Conservation (phyloP, 768 basidiomycete species). For the Lenzites betulinus region DNA sequence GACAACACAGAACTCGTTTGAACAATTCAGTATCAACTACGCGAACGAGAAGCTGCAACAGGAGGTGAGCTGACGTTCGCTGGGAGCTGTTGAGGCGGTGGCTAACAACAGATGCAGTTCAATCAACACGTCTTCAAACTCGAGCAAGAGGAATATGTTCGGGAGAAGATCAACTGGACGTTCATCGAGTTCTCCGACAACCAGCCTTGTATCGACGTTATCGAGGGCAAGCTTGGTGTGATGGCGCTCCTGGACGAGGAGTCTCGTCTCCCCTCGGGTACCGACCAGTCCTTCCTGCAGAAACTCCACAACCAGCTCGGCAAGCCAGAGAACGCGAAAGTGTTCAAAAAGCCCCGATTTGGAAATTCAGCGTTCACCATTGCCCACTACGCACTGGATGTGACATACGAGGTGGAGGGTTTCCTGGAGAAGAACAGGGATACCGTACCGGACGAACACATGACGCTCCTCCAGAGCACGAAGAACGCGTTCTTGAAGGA, state of each 20-base stretch:
- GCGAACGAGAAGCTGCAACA: slow-evolving; percentile 98
- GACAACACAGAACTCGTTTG: slow-evolving; percentile 73
- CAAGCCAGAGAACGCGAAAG: slow-evolving; percentile 81
- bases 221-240: slow-evolving; percentile 96
- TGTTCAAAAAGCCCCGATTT: slow-evolving; percentile 99
- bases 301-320: slow-evolving; percentile 86
- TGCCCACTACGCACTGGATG: slow-evolving; percentile 96
- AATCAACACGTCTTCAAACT: slow-evolving; percentile 99
- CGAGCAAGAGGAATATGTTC: slow-evolving; percentile 98
- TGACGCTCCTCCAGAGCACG: slow-evolving; percentile 81
- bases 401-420: slow-evolving; percentile 97
- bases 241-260: slow-evolving; percentile 96
- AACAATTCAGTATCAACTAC: slow-evolving; percentile 99
- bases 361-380: slow-evolving; percentile 97
- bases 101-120: slow-evolving; percentile 56
- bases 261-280: slow-evolving; percentile 92
- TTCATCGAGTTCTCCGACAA: slow-evolving; percentile 99
- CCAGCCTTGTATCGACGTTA: slow-evolving; percentile 97
- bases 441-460: slow-evolving; percentile 98
- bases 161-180: slow-evolving; percentile 99
- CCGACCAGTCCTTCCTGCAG: slow-evolving; percentile 88
- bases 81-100: neutral
- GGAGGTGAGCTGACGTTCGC: slow-evolving; percentile 58
- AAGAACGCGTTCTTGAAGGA: slow-evolving; percentile 94
- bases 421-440: slow-evolving; percentile 99